Evolutionary conservation across 228 moss, liverwort and hornwort genomes (phyloP).

Genomic region (Sphagnum fallax): DNA sequence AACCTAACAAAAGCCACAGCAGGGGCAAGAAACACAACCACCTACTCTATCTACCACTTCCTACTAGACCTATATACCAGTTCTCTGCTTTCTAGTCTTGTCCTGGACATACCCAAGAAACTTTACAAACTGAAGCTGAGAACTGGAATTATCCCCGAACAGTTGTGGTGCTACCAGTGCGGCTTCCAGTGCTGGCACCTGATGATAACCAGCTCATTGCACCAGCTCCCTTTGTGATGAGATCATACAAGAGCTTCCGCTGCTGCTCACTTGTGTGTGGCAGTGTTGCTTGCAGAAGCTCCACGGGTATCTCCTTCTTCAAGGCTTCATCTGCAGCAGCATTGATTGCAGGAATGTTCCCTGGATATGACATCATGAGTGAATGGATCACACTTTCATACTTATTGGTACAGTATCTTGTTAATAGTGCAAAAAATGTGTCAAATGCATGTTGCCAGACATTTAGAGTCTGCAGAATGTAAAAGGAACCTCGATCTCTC

Average conservation of each 20-base stretch:
- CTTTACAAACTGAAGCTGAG: neutral
- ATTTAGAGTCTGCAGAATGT: constrained; percentile 57
- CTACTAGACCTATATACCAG: constrained; percentile 6
- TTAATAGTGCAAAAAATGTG: constrained; percentile 81
- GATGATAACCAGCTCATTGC: constrained; percentile 48
- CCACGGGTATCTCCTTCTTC: constrained; percentile 99
- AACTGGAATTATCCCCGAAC: constrained; percentile 37
- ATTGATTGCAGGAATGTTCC: constrained; percentile 67
- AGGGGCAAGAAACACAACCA: constrained; percentile 22
- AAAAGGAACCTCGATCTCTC: constrained; percentile 58
- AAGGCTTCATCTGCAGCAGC: constrained; percentile 69
- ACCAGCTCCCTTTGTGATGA: constrained; percentile 79
- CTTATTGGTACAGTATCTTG: constrained; percentile 97
- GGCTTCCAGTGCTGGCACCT: constrained; percentile 47
- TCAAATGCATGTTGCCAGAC: constrained; percentile 96
- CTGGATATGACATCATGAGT: constrained; percentile 84
- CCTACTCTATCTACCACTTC: neutral
- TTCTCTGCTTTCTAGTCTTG: constrained; percentile 13
- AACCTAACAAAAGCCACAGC: constrained; percentile 31
- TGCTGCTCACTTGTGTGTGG: constrained; percentile 97
- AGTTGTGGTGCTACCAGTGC: constrained; percentile 50
- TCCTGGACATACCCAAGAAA: no score
- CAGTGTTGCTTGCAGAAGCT: constrained; percentile 85
- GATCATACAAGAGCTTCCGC: constrained; percentile 78
- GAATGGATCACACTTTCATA: constrained; percentile 97